Evolutionary conservation across 148 eudicot genomes (phyloP), one percentile per base, ranked within the genome.

Genomic region (Silene uniflora): DNA sequence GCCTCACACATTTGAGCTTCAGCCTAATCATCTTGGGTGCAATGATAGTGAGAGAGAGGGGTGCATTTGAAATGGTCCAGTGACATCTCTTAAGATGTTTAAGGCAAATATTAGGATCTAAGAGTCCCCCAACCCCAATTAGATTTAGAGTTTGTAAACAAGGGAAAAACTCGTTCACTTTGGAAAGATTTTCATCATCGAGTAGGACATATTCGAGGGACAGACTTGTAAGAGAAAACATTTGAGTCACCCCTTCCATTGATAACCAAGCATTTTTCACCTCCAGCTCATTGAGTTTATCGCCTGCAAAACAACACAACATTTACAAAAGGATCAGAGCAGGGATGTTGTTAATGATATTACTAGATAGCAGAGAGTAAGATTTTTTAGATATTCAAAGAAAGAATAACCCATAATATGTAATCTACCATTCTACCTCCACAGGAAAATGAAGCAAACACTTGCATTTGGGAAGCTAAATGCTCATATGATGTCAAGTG

Each of bases 241-340:
- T 81, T 49, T 44, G 77, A 56, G 55, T 81, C 72, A 90, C 66
- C 21, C 83, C 83, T 66, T 87, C 87, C 59, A 87, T 82, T 2
- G 95, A 88, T 58, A 90, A 70, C 95, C 95, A 90, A 71, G 92
- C 88, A 71, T 88, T 88, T 83, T 83, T 87, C 59, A 88, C 72
- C 77, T 78, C 86, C 59, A 90, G 77, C 78, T 81, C 83, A 59
- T 74, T 21, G 25, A 90, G 87, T 24, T 74, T 77, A 23, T 74
- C 74, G 77, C 95, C 95, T 90, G 87, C 77, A 80, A 23, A 23
- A 35, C 55, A 76, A 58, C 3, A 29, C 32, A 59, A 44, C 21
- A 32, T 5, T n/a, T 19, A n/a, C 11, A 9, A 7, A 46, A 13
- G 11, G 70, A n/a, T 23, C 17, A 59, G 2, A 14, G 44, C 42